Evolutionary conservation across 345 rosid species (phyloP).

Genomic region (Punica granatum): DNA sequence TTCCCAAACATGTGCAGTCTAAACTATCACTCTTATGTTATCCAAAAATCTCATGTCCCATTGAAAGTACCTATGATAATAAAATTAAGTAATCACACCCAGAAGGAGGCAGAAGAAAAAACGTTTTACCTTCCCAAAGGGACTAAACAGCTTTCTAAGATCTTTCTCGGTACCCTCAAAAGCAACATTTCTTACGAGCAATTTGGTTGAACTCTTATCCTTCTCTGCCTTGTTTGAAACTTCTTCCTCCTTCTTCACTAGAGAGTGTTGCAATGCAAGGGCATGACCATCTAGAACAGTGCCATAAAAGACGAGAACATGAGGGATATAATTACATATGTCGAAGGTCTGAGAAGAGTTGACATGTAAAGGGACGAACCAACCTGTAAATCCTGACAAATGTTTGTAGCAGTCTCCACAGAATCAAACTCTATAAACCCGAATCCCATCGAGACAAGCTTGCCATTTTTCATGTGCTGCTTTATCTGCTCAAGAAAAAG

Average conservation of each 20-base stretch:
- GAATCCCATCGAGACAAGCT: slow-evolving; percentile 77
- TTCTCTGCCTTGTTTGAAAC: slow-evolving; percentile 41
- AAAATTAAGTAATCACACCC: background rate
- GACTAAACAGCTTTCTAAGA: slow-evolving; percentile 77
- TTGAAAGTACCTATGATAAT: background rate
- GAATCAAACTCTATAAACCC: slow-evolving; percentile 91
- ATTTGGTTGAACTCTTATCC: slow-evolving; percentile 65
- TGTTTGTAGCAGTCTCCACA: slow-evolving; percentile 60
- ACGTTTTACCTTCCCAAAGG: slow-evolving; percentile 79
- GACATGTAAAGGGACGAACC: background rate
- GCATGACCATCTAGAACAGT: slow-evolving; percentile 92
- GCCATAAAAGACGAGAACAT: slow-evolving; percentile 36
- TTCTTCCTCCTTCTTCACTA: slow-evolving; percentile 60
- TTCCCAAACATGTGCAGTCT: no score
- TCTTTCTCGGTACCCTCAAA: slow-evolving; percentile 94
- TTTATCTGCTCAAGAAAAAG: slow-evolving; percentile 48
- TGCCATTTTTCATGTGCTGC: slow-evolving; percentile 75
- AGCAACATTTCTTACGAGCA: slow-evolving; percentile 84
- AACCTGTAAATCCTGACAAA: slow-evolving; percentile 74
- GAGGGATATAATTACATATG: background rate
- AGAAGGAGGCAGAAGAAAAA: background rate
- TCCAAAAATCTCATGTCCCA: background rate
- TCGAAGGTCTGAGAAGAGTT: background rate
- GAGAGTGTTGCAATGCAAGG: slow-evolving; percentile 70
- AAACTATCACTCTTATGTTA: background rate